Evolutionary conservation across 2,329 filamentous ascomycete species (phyloP), one percentile per base, ranked within the genome.

Genomic region (Verticillium isaacii): DNA sequence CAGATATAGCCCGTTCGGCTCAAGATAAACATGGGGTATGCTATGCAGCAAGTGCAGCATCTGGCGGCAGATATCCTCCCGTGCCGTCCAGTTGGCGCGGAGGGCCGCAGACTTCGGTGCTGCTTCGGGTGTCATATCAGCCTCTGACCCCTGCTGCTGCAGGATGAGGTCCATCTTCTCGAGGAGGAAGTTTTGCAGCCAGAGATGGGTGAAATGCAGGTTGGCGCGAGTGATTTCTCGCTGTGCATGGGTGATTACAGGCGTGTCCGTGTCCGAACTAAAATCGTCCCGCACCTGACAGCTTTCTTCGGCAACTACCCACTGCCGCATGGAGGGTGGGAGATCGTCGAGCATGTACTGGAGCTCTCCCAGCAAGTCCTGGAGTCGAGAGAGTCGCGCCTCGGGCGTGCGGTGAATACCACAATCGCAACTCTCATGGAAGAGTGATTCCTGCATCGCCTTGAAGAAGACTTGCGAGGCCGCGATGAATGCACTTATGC

Each of bases 61-160:
- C 60, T 75, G 74, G 1, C 73, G 72, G 25, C 72, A 75, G 0
- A 75, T 67, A 5, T 76, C 73, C 60, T 76, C 74, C 1, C 74
- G 67, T 59, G 73, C 71, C 7, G 65, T 56, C 74, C 74, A 76
- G 55, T 62, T 70, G 19, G 63, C 34, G 45, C 62, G 64, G 7
- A 68, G 50, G 32, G 34, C 65, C 17, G 25, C 45, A 12, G 29
- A 17, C 25, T n/a, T 23, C 3, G 19, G 15, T 11, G 32, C 56
- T 7, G 32, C 14, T 9, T 34, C 55, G 14, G 55, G 14, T 19
- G 32, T 34, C n/a, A 4, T 12, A 17, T 12, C 32, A 9, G 58
- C 57, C 1, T 60, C 17, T n/a, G 17, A 23, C 9, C 58, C 59
- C 9, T 63, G 17, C 29, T 66, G 64, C 32, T 68, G 67, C 2